Percentiles rank a stretch among this genome's conserved stretches.
Conservation (phyloP, 177 flowering plant species). For the Telopea speciosissima region DNA sequence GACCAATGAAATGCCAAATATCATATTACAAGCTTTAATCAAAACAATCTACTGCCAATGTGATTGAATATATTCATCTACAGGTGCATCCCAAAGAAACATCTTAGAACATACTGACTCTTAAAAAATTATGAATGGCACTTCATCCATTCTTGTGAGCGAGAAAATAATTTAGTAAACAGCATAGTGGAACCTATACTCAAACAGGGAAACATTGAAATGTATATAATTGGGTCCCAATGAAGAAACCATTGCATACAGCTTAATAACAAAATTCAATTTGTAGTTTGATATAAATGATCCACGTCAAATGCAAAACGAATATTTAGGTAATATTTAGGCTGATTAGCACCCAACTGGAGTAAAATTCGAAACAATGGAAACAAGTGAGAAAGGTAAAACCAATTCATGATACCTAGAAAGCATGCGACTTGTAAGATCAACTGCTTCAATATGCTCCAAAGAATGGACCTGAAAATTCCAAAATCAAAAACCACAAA, state of each 20-base stretch:
- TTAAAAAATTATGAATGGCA: neutral
- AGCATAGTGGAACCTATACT: neutral
- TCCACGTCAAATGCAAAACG: neutral
- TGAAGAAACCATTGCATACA: neutral
- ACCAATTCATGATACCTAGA: constrained; percentile 44
- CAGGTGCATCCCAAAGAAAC: too few relatives aligned
- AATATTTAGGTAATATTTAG: neutral
- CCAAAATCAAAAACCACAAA: constrained; percentile 2
- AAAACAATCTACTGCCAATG: neutral
- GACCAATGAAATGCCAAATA: neutral
- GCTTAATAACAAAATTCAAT: too few relatives aligned
- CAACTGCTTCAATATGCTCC: constrained; percentile 78
- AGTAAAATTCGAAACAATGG: neutral
- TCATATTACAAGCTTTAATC: neutral
- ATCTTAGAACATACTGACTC: neutral
- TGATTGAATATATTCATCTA: neutral
- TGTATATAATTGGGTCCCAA: neutral
- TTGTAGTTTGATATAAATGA: neutral
- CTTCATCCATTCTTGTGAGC: neutral
- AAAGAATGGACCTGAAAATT: constrained; percentile 64
- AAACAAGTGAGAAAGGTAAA: neutral
- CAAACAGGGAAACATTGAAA: neutral
- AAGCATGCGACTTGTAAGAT: constrained; percentile 44
- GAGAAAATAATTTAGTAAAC: neutral
- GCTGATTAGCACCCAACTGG: neutral